Evolutionary conservation across 192 early-diverging fungal species (phyloP).

Genomic region (Backusella australiensis): DNA sequence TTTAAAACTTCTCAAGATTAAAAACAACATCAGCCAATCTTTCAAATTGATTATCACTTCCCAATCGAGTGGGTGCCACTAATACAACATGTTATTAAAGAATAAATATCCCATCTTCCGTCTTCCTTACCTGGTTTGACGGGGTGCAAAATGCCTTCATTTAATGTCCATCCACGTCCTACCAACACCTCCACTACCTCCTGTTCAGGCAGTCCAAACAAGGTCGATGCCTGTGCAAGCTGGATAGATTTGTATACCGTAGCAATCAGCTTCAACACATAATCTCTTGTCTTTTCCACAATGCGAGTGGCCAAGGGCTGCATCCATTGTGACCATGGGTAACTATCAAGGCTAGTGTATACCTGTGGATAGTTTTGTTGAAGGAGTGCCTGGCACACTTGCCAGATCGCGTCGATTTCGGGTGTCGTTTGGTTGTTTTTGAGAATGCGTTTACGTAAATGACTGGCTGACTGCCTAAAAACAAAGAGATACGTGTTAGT

Average conservation of each 20-base stretch:
- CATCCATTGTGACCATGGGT: neutral
- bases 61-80: neutral
- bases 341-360: neutral
- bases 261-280: neutral
- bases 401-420: conserved; percentile 8
- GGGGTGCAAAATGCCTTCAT: neutral
- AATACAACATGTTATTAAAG: neutral
- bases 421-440: neutral
- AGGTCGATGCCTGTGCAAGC: neutral
- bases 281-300: neutral
- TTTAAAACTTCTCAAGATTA: conserved; percentile 9
- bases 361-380: neutral
- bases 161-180: neutral
- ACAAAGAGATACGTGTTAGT: neutral
- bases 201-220: neutral
- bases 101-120: neutral
- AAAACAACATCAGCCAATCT: conserved; percentile 5
- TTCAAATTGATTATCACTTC: conserved; percentile 2
- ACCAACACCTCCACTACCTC: neutral
- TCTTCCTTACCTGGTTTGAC: conserved; percentile 6
- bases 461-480: neutral
- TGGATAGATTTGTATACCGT: neutral
- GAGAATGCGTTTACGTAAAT: conserved; percentile 16
- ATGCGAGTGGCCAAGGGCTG: neutral
- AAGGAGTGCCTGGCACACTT: neutral